Evolutionary conservation across 1,139 yeast species (phyloP), one percentile per base, ranked within the genome.

Genomic region (Sugiyamaella sp.): DNA sequence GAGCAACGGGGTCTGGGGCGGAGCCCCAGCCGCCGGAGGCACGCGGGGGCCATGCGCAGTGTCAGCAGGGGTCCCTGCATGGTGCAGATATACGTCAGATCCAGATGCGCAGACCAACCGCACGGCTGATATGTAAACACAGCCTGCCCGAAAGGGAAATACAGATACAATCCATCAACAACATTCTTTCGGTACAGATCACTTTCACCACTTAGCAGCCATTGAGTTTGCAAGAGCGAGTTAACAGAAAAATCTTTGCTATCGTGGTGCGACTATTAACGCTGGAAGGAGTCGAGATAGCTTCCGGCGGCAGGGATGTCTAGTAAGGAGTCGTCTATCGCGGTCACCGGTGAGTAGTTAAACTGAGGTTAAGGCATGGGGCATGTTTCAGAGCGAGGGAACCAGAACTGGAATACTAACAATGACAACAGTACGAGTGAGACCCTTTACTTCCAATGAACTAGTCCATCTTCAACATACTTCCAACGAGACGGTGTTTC

Each of bases 371-470:
- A 37, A 37, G 17, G 16, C 39, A 8, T 19, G n/a, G n/a, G n/a
- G n/a, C n/a, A n/a, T n/a, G n/a, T n/a, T n/a, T n/a, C n/a, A n/a
- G n/a, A n/a, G n/a, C n/a, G n/a, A 16, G 3, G 20, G 17, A 35
- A n/a, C 9, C 17, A 35, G 14, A 16, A n/a, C 6, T 5, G 6
- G 6, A 37, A 37, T 5, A 37, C 49, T 22, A 38, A 35, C 33
- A 4, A 6, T 10, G 17, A 25, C 14, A 21, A 10, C 20, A 46
- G 74, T 71, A 24, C 65, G 97, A 46, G 95, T 90, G 4, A 75
- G 97, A 56, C 97, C 97, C 1, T 89, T 89, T 71, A 88, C 95
- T 1, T 65, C 69, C 1, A 62, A 69, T 1, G 96, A 89, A 68
- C 65, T 70, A 21, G 64, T 75, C 24, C 80, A 77, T 57, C 60